Evolutionary conservation across 306 rosid genomes (phyloP), one percentile per base, ranked within the genome.

Genomic region (Lotus japonicus): DNA sequence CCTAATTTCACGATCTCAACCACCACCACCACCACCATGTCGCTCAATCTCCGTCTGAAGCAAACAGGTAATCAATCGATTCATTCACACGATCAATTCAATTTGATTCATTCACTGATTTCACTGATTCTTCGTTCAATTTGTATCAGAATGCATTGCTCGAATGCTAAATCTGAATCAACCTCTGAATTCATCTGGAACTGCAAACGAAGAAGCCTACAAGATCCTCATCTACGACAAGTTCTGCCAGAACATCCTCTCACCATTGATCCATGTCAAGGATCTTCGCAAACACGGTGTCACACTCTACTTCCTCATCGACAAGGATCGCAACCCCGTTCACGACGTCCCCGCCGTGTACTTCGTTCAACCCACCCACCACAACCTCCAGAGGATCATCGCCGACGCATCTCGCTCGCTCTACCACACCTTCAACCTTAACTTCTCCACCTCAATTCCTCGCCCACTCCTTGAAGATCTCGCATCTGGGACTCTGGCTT

Each of bases 111-210:
- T 58, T 56, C 6, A 44, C 64, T 28, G 15, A 64, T 57, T n/a
- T n/a, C n/a, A n/a, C n/a, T n/a, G n/a, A n/a, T n/a, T n/a, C n/a
- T n/a, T 44, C 21, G 0, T 36, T 4, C 2, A 15, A 10, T 7
- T 75, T 18, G 2, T n/a, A n/a, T n/a, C 94, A 94, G 98, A 94
- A 88, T 88, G 97, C 76, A 85, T 94, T 42, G 70, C 80, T 1
- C 90, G 98, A 18, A 88, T 94, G 96, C 71, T 94, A 86, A 94
- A 94, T 87, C 87, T 94, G 83, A 94, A 94, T 67, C 98, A 90
- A 58, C 96, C 97, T 3, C 74, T 90, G 2, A 86, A 54, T 78
- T 78, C 90, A 5, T 54, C 87, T 9, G 94, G 89, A 31, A 88
- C 89, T 2, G 88, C 92, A 1, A 94, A 88, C 68, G 98, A 90